Evolutionary conservation across 768 basidiomycete genomes (phyloP), one percentile per base, ranked within the genome.

Genomic region (Lentinula aciculospora): DNA sequence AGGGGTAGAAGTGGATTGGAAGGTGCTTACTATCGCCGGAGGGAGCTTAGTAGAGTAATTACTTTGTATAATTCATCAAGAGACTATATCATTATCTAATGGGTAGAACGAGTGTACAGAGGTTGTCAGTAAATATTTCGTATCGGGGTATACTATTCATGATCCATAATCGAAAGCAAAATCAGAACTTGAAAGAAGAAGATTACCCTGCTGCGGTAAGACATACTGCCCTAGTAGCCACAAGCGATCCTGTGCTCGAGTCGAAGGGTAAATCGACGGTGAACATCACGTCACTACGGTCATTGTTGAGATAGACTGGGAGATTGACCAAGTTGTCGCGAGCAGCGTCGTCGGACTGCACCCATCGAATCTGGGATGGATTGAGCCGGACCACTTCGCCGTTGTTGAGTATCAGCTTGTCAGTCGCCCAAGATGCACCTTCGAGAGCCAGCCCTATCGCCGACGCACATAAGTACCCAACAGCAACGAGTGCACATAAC

Each of bases 251-350:
- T 0, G 84, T 84, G 40, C 76, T 80, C 60, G 70, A 78, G 60
- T 88, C 88, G 63, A 93, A 88, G 19, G 89, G 88, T 57, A 98
- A 70, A 64, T 92, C 83, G 34, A 96, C 86, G 1, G 90, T 93
- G 75, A 97, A 95, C 66, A 98, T 73, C 32, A 96, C 90, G 65
- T 94, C 92, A 67, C 85, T 89, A 51, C 95, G 82, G 72, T 93
- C 89, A 62, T 80, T 78, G 71, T 98, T 97, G 68, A 98, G 81
- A 71, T 97, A 98, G 44, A 97, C 91, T 0, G 95, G 96, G 21
- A 98, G 74, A 62, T 86, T 89, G 65, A 95, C 89, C 56, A 82
- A 63, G 53, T 72, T 73, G 32, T 67, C 66, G 34, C 66, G 66
- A 17, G 72, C 54, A 4, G 69, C 64, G 34, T 78, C 79, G 37